A percentile compares a stretch with the other conserved stretches of the same genome.
phyloP scores from a whole-genome alignment of 768 basidiomycete species.

The Phylloporus sp. region DNA sequence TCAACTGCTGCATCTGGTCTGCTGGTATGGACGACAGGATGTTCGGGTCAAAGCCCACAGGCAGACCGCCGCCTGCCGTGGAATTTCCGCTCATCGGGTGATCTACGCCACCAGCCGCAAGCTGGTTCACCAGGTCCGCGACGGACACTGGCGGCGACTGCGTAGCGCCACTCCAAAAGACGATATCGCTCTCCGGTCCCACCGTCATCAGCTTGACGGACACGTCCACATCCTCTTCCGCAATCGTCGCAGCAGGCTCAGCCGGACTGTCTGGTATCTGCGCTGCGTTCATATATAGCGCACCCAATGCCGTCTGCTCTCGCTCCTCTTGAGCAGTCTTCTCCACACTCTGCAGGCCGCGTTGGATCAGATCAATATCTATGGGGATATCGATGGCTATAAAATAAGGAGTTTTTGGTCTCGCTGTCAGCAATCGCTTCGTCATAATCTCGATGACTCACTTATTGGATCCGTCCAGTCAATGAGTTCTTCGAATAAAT shows the following conservation, averaged over 20 bases:
- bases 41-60: constrained; percentile 40
- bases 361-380: constrained; percentile 47
- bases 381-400: constrained; percentile 60
- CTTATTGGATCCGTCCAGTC: constrained; percentile 82
- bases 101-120: constrained; percentile 43
- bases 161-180: constrained; percentile 55
- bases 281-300: constrained; percentile 62
- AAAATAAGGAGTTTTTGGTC: not conserved
- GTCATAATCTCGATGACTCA: constrained; percentile 41
- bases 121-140: constrained; percentile 64
- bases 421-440: constrained; percentile 19
- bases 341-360: constrained; percentile 68
- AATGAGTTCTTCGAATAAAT: constrained; percentile 78
- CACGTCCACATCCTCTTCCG: constrained; percentile 67
- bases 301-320: constrained; percentile 70
- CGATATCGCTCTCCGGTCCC: constrained; percentile 59
- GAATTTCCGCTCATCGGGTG: constrained; percentile 36
- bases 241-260: constrained; percentile 55
- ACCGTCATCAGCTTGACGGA: constrained; percentile 61
- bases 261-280: constrained; percentile 78
- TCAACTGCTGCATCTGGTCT: constrained; percentile 61
- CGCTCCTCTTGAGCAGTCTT: constrained; percentile 67
- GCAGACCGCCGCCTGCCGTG: constrained; percentile 29
- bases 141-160: constrained; percentile 42
- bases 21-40: constrained; percentile 41